Base-by-base conservation (phyloP, 2,329 filamentous ascomycete genomes). In the Penicillium hesseltinei region DNA sequence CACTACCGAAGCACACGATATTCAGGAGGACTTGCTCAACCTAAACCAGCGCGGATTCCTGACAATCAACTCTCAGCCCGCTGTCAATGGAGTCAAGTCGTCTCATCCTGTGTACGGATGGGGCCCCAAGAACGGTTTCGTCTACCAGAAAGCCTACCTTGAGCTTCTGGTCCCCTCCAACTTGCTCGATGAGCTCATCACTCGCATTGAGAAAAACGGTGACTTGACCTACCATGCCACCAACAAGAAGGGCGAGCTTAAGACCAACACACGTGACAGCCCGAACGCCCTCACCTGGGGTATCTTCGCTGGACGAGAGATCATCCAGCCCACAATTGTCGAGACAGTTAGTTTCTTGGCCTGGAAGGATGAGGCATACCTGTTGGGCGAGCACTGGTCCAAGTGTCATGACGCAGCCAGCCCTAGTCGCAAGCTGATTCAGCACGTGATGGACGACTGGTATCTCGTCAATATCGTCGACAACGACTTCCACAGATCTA, bases 251-350 rank as follows among this genome's bases (percentile, higher is more conserved):
- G 92, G 93, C 29, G 85, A 88, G 56, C 81, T 97, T 55, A 87
- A 87, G 74, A 94, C 91, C 29, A 97, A 99, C 70, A 87, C 91
- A 1, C 87, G 88, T 9, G 85, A 86, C 23, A 90, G 91, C 6
- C 94, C 94, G 38, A 99, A 99, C 69, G 94, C 94, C n/a, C 90
- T 99, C 49, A 99, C 94, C 2, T 99, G 94, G 94, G 94, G 94
- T 76, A 95, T 99, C 35, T 99, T 97, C 80, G 93, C 94, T 0
- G 94, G 94, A 57, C 96, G 97, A 75, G 94, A 99, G 76, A 97
- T 99, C 71, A 92, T 99, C n/a, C 94, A 99, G 75, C 94, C 94
- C 15, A 99, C 94, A n/a, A 97, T 99, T 68, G 94, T 99, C 51
- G 94, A 99, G 78, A 95, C 91, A 19, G 88, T 99, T 73, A 96